Percentiles rank a stretch among this genome's conserved stretches.
Evolutionary conservation across 176 grass and related monocot genomes (phyloP).

Genomic region (Chloris gayana): DNA sequence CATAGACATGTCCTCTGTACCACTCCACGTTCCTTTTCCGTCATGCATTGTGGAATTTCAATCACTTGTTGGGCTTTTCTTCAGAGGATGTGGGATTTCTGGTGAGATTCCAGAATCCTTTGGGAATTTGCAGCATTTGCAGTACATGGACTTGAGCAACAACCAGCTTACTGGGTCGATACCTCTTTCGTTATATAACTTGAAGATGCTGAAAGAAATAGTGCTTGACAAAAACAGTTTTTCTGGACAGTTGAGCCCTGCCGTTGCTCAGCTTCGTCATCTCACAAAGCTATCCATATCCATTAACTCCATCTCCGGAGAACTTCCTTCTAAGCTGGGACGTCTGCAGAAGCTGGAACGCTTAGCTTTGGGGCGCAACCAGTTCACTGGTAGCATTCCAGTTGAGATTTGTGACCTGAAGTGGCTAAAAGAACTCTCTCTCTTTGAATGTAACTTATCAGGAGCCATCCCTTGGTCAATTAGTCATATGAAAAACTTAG

Average conservation of each 20-base stretch:
- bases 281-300: constrained; percentile 63
- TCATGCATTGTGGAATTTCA: constrained; percentile 48
- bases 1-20: constrained; percentile 60
- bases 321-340: constrained; percentile 62
- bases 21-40: constrained; percentile 52
- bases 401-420: constrained; percentile 69
- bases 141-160: constrained; percentile 69
- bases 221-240: constrained; percentile 59
- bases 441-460: constrained; percentile 56
- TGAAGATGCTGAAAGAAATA: constrained; percentile 64
- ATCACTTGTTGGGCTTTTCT: constrained; percentile 54
- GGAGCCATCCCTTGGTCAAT: constrained; percentile 67
- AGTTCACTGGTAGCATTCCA: constrained; percentile 67
- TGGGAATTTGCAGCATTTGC: constrained; percentile 53
- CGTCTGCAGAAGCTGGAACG: constrained; percentile 53
- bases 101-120: constrained; percentile 60
- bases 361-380: constrained; percentile 53
- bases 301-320: constrained; percentile 55
- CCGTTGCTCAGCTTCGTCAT: constrained; percentile 55
- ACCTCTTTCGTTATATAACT: constrained; percentile 52
- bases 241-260: constrained; percentile 53
- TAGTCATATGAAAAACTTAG: constrained; percentile 57
- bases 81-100: constrained; percentile 54
- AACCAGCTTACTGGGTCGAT: constrained; percentile 64
- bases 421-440: constrained; percentile 49